A percentile compares a stretch with the other conserved stretches of the same genome.
phyloP scores from a whole-genome alignment of 2,329 filamentous ascomycete species.

The Calycina marina region DNA sequence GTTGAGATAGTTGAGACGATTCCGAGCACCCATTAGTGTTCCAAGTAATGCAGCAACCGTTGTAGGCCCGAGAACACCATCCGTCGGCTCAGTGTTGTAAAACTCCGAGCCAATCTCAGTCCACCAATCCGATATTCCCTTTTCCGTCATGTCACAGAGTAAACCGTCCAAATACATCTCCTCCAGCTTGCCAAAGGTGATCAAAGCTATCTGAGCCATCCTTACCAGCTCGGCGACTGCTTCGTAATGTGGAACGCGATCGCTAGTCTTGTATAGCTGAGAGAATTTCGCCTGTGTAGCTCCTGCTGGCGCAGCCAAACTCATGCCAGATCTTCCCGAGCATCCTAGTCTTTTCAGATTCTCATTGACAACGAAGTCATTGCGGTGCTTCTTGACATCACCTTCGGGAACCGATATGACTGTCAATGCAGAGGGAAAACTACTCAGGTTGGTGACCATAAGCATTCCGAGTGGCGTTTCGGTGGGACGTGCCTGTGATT shows the following conservation, averaged over 20 bases:
- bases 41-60: constrained; percentile 82
- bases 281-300: constrained; percentile 85
- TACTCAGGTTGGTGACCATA: constrained; percentile 88
- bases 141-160: constrained; percentile 86
- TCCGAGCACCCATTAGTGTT: constrained; percentile 77
- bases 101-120: constrained; percentile 81
- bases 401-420: constrained; percentile 86
- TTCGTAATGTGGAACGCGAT: constrained; percentile 62
- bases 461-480: constrained; percentile 71
- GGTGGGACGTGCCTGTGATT: constrained; percentile 72
- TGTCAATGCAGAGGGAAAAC: constrained; percentile 80
- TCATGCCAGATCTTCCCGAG: constrained; percentile 76
- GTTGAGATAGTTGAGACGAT: constrained; percentile 71
- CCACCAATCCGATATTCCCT: constrained; percentile 90
- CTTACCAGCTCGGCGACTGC: constrained; percentile 82
- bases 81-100: constrained; percentile 82
- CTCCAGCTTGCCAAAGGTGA: constrained; percentile 77
- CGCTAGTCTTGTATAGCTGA: constrained; percentile 77
- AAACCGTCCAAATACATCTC: constrained; percentile 82
- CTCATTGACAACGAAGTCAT: constrained; percentile 86
- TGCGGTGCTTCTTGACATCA: constrained; percentile 64
- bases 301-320: constrained; percentile 59
- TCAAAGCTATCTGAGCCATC: constrained; percentile 76
- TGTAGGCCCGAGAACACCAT: constrained; percentile 83
- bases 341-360: constrained; percentile 85